Evolutionary conservation across 2,329 filamentous ascomycete species (phyloP), one percentile per base, ranked within the genome.

Genomic region (Xylaria digitata): DNA sequence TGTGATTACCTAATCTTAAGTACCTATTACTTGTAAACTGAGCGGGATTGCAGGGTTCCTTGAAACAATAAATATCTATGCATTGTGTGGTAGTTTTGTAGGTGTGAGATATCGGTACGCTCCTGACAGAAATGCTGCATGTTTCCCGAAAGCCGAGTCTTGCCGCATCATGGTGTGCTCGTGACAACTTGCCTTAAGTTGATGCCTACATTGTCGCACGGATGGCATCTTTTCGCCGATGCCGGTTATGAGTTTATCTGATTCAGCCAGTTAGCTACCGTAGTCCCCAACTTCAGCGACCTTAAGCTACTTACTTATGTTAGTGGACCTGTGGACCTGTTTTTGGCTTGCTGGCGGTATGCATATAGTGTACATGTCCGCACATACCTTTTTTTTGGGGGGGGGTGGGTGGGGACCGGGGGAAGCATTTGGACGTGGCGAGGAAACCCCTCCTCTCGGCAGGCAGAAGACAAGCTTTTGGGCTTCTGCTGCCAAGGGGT

Each of bases 391-490:
- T 26, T 5, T 26, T 26, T 26, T 26, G 26, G 26, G 26, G 3
- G 26, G 26, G 26, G 26, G 26, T 26, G 26, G 26, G 26, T 26
- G 26, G 37, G 37, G 34, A 37, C 8, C 5, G 13, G 13, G 13
- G 13, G 13, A 17, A 54, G 17, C 48, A 17, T 50, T 32, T 50
- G 13, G 32, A 43, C 21, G 7, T 42, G 21, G 26, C 53, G 13
- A 40, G 53, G 21, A 55, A n/a, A 32, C 15, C 53, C 7, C 21
- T 40, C 37, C 37, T 15, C 37, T 40, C 37, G 53, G 34, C 53
- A 55, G 53, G 45, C 32, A 46, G 21, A 43, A 43, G 67, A 69
- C 67, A 69, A 69, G 67, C 67, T 69, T 69, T 69, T 60, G 59
- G 66, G 64, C 63, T 64, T 61, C 64, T 57, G 64, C 42, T 60